A percentile compares a stretch with the other conserved stretches of the same genome.
phyloP scores from a whole-genome alignment of 1,284 basidiomycete species.

The Fomitopsis schrenkii region DNA sequence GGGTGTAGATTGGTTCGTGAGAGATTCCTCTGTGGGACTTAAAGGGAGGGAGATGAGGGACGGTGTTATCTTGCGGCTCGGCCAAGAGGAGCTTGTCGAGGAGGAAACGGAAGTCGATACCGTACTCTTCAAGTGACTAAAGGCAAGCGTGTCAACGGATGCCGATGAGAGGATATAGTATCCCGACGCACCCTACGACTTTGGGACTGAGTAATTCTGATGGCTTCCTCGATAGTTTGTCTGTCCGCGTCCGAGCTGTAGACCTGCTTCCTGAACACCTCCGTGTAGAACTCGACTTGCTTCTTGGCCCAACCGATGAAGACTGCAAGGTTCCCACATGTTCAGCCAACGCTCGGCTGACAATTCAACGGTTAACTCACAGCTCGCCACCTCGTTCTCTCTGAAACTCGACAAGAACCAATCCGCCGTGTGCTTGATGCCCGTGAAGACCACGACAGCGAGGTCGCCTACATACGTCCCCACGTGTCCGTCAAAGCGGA shows the following conservation, averaged over 20 bases:
- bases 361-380: slow-evolving; percentile 41
- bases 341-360: slow-evolving; percentile 2
- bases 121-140: slow-evolving; percentile 88
- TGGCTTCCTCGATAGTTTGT: slow-evolving; percentile 68
- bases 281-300: slow-evolving; percentile 82
- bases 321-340: slow-evolving; percentile 38
- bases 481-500: slow-evolving; percentile 91
- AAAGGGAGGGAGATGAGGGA: slow-evolving; percentile 31
- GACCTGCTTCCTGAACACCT: slow-evolving; percentile 89
- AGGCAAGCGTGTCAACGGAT: background rate
- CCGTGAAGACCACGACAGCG: slow-evolving; percentile 81
- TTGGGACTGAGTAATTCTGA: slow-evolving; percentile 72
- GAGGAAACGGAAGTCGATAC: slow-evolving; percentile 88
- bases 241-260: slow-evolving; percentile 77
- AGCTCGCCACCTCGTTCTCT: slow-evolving; percentile 90
- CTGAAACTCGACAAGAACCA: slow-evolving; percentile 97
- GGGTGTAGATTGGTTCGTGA: slow-evolving; percentile 25
- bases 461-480: slow-evolving; percentile 78
- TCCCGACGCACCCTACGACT: slow-evolving; percentile 66
- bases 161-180: background rate
- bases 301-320: slow-evolving; percentile 94
- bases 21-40: slow-evolving; percentile 25
- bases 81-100: slow-evolving; percentile 67
- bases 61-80: slow-evolving; percentile 34
- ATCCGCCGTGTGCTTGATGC: slow-evolving; percentile 93